These are phyloP conservation scores for Yarrowia keelungensis DNA, from an alignment of 805 yeast genomes.

Conservation along the genomic window DNA sequence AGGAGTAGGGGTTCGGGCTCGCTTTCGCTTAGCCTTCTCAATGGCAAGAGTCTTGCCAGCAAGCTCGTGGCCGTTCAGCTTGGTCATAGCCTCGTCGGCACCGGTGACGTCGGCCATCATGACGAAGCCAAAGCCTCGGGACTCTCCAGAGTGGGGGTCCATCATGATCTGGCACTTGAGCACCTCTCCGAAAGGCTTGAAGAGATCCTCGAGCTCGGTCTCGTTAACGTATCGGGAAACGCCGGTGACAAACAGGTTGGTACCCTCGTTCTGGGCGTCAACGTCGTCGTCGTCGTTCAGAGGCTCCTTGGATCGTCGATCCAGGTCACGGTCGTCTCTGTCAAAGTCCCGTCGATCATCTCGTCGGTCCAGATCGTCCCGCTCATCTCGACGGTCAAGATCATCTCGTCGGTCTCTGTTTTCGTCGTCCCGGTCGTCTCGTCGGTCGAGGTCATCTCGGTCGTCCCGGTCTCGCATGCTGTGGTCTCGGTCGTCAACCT, in stretches of 20 bases:
- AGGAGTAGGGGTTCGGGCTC: slow-evolving; percentile 52
- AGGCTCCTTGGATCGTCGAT: slow-evolving; percentile 32
- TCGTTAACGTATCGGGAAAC: slow-evolving; percentile 48
- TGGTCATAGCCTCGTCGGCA: slow-evolving; percentile 56
- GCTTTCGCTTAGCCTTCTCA: slow-evolving; percentile 55
- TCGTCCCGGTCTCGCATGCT: slow-evolving; percentile 13
- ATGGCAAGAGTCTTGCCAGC: slow-evolving; percentile 55
- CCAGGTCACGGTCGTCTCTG: slow-evolving; percentile 30
- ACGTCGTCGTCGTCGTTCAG: slow-evolving; percentile 43
- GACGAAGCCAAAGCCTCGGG: slow-evolving; percentile 63
- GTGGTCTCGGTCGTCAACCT: slow-evolving; percentile 16
- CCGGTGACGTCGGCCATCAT: slow-evolving; percentile 54
- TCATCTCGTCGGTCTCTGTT: slow-evolving; percentile 7
- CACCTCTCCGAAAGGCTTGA: slow-evolving; percentile 47
- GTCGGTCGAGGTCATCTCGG: slow-evolving; percentile 26
- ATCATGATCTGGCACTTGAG: slow-evolving; percentile 53
- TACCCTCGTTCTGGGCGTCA: slow-evolving; percentile 48
- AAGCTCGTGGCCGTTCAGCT: slow-evolving; percentile 54
- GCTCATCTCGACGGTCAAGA: slow-evolving; percentile 47
- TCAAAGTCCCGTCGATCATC: slow-evolving; percentile 37
- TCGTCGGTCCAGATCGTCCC: slow-evolving; percentile 24
- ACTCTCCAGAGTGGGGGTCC: slow-evolving; percentile 55
- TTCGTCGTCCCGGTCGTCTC: slow-evolving; percentile 28
- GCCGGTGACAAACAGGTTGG: slow-evolving; percentile 51
- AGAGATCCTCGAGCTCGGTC: slow-evolving; percentile 45